Percentiles rank a stretch among this genome's conserved stretches.
Conservation (phyloP, 441 rosid genomes). For the Kokia cookei region DNA sequence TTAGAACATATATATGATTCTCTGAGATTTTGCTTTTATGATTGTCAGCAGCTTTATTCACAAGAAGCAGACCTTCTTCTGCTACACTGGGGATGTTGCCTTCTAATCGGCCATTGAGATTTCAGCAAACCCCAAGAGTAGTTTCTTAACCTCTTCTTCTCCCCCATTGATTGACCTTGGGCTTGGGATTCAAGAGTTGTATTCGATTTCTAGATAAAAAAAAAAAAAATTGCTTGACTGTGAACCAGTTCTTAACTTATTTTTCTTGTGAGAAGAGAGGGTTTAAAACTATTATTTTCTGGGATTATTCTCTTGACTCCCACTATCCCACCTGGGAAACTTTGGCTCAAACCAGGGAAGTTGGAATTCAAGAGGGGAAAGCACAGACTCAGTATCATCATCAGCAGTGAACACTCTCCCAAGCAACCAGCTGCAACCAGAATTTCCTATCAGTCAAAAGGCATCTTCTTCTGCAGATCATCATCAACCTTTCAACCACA, state of each 20-base stretch:
- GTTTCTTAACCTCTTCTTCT: conserved; percentile 28
- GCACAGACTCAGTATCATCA: conserved; percentile 87
- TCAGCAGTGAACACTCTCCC: conserved; percentile 68
- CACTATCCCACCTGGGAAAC: conserved; percentile 6
- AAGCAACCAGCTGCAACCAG: conserved; percentile 67
- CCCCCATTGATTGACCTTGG: conserved; percentile 42
- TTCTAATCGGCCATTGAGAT: conserved; percentile 90
- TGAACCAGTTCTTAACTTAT: not conserved
- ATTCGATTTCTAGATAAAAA: not conserved
- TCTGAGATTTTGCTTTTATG: conserved; percentile 36
- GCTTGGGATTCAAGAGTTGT: too few species aligned
- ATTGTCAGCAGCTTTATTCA: conserved; percentile 73
- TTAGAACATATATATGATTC: not conserved
- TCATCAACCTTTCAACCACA: conserved; percentile 32
- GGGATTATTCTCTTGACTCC: not conserved
- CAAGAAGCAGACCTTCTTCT: conserved; percentile 83
- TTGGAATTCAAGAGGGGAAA: conserved; percentile 78
- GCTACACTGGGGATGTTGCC: conserved; percentile 96
- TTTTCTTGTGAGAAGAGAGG: not conserved
- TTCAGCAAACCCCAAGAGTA: conserved; percentile 86
- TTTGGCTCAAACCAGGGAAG: conserved; percentile 54
- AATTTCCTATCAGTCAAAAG: conserved; percentile 74
- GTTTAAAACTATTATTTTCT: not conserved
- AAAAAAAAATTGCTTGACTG: conserved; percentile 2
- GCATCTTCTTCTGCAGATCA: conserved; percentile 36